Percentiles rank a stretch among this genome's conserved stretches.
Evolutionary conservation across 345 rosid genomes (phyloP).

Genomic region (Microthlaspi erraticum): DNA sequence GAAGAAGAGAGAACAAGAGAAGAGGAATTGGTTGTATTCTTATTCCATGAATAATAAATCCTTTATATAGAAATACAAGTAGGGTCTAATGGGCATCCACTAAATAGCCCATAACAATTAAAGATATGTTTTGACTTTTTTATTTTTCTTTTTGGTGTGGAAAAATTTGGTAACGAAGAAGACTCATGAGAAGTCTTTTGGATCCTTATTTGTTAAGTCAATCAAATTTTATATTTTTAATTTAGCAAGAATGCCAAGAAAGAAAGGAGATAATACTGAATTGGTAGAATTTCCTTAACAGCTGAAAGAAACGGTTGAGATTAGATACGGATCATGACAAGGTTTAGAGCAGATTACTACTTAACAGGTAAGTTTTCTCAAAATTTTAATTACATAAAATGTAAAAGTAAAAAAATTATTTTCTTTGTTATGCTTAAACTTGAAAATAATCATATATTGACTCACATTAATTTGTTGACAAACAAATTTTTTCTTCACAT

Average conservation of each 20-base stretch:
- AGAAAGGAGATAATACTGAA: neutral
- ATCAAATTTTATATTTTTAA: neutral
- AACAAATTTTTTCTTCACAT: too few relatives aligned
- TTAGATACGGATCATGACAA: neutral
- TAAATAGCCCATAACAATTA: too few relatives aligned
- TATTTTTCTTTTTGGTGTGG: neutral
- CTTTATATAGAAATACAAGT: too few relatives aligned
- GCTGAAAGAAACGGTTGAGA: neutral
- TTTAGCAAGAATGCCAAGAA: neutral
- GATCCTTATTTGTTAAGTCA: slow-evolving; percentile 1
- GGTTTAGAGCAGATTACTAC: neutral
- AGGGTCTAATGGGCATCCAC: too few relatives aligned
- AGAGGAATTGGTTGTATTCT: too few relatives aligned
- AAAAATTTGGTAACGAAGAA: slow-evolving; percentile 16
- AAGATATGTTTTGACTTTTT: neutral
- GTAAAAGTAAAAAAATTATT: neutral
- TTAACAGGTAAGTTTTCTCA: neutral
- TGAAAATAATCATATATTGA: neutral
- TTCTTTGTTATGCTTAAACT: neutral
- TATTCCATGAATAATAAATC: too few relatives aligned
- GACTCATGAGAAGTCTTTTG: neutral
- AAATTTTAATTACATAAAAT: neutral
- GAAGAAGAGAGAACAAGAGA: too few relatives aligned
- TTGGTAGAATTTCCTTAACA: neutral
- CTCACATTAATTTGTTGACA: too few relatives aligned